A percentile compares a stretch with the other conserved stretches of the same genome.
Evolutionary conservation across 495 filamentous ascomycete species (phyloP).

Genomic region (Penicillium roqueforti): DNA sequence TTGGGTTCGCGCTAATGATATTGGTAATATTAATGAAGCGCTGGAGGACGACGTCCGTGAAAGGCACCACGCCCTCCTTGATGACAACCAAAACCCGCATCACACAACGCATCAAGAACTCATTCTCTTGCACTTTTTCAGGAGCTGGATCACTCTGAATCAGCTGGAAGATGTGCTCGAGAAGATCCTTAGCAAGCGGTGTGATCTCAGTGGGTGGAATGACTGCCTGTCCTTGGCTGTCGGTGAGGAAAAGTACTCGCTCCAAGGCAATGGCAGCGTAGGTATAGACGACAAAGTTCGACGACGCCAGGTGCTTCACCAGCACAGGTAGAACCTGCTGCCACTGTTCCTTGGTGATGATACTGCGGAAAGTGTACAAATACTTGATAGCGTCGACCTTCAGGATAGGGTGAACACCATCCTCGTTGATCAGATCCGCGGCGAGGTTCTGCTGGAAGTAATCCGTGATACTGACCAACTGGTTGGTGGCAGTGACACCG

Average conservation of each 20-base stretch:
- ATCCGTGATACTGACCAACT: conserved; percentile 75
- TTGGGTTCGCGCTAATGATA: conserved; percentile 86
- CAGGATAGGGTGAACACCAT: conserved; percentile 71
- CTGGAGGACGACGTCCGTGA: conserved; percentile 66
- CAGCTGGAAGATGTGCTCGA: conserved; percentile 87
- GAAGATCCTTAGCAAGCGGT: conserved; percentile 74
- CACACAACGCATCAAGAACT: conserved; percentile 96
- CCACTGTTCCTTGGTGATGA: conserved; percentile 82
- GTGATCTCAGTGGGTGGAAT: conserved; percentile 69
- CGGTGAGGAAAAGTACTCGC: conserved; percentile 75
- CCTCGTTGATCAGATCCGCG: conserved; percentile 65
- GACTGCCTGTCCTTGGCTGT: conserved; percentile 66
- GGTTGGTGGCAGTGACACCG: conserved; percentile 86
- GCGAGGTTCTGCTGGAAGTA: conserved; percentile 92
- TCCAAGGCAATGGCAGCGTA: conserved; percentile 95
- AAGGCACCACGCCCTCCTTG: conserved; percentile 66
- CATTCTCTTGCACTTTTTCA: conserved; percentile 96
- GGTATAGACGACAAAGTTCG: conserved; percentile 92
- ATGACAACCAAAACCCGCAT: conserved; percentile 96
- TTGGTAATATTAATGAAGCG: conserved; percentile 82
- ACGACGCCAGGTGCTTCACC: conserved; percentile 80
- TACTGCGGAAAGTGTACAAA: conserved; percentile 90
- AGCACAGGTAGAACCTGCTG: conserved; percentile 80
- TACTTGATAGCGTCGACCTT: conserved; percentile 98
- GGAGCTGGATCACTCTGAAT: conserved; percentile 76